Conservation (phyloP, 78 protist species). For the Pigoraptor vietnamica region DNA sequence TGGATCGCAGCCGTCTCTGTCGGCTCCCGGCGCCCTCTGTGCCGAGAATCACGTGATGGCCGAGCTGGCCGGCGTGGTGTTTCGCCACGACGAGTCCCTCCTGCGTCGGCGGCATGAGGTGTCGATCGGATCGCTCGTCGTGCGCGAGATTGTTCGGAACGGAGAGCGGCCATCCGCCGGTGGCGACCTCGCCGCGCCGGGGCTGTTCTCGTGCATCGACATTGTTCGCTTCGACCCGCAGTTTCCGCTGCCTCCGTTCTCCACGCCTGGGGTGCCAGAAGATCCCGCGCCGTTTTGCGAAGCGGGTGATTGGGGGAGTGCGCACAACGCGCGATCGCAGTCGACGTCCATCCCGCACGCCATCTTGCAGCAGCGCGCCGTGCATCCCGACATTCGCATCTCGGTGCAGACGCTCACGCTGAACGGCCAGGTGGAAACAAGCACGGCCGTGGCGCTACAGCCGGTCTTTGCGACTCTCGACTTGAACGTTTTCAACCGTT, state of each 20-base stretch:
- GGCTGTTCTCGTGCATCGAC: background rate
- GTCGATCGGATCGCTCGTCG: background rate
- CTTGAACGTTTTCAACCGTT: background rate
- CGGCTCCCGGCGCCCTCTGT: background rate
- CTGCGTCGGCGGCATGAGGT: background rate
- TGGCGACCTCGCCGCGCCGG: background rate
- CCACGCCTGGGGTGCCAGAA: background rate
- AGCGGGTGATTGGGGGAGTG: background rate
- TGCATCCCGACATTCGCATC: background rate
- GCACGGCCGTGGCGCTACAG: background rate
- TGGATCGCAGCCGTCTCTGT: background rate
- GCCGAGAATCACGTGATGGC: background rate
- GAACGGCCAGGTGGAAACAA: background rate
- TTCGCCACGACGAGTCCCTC: background rate
- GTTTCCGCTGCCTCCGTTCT: background rate
- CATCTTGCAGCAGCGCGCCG: background rate
- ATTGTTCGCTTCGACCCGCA: background rate
- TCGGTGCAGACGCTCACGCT: background rate
- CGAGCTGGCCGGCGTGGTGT: background rate
- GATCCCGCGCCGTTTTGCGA: background rate
- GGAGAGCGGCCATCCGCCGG: background rate
- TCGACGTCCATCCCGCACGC: background rate
- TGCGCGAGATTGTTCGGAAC: background rate
- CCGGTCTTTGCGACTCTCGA: background rate
- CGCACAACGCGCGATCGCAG: background rate